Conservation (phyloP, 345 rosid species). For the Eucalyptus pauciflora region DNA sequence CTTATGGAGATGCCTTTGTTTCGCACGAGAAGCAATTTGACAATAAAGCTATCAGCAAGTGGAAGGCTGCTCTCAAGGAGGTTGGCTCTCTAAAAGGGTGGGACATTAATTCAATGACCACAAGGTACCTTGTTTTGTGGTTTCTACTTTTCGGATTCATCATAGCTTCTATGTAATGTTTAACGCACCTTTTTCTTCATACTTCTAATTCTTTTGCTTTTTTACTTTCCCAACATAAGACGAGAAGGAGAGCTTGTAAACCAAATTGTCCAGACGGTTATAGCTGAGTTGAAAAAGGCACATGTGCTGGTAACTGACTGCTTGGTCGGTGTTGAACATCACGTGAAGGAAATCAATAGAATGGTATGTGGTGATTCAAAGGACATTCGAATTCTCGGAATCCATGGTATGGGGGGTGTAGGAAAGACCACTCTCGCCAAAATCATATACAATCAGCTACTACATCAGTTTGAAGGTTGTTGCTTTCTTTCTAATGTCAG, state of each 20-base stretch:
- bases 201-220: not conserved
- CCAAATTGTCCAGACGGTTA: not conserved
- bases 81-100: not conserved
- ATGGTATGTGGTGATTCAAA: not conserved
- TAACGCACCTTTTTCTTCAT: not conserved
- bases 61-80: not conserved
- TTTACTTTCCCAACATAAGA: not conserved
- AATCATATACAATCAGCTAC: not conserved
- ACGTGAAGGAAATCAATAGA: not conserved
- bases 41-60: not conserved
- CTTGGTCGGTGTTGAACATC: not conserved
- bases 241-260: not conserved
- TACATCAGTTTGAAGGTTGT: rapidly evolving
- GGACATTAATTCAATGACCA: too few relatives aligned
- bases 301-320: rapidly evolving
- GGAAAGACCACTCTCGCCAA: not conserved
- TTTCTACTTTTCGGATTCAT: not conserved
- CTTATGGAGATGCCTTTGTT: not conserved
- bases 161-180: not conserved
- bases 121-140: not conserved
- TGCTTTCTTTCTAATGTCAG: not conserved
- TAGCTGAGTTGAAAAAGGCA: not conserved
- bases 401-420: not conserved
- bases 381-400: rapidly evolving
- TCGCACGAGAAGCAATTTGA: not conserved